phyloP scores from a whole-genome alignment of 192 early-diverging fungal species.

The Spizellomyces punctatus region DNA sequence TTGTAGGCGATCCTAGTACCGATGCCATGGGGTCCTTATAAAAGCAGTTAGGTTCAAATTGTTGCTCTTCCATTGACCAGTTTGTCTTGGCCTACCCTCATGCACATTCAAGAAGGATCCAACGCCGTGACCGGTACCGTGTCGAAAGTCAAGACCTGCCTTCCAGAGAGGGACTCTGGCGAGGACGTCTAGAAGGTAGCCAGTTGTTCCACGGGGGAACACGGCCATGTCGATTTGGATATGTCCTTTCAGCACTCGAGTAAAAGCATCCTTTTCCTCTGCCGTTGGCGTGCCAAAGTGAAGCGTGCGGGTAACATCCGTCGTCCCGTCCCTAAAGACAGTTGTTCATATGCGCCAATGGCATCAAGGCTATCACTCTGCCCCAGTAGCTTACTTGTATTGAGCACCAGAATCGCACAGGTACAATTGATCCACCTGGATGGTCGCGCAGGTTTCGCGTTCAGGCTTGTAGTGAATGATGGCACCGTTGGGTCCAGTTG shows the following conservation, averaged over 20 bases:
- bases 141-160: constrained; percentile 92
- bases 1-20: constrained; percentile 75
- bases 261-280: constrained; percentile 90
- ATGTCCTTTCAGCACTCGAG: constrained; percentile 97
- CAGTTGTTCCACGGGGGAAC: constrained; percentile 74
- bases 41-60: background rate
- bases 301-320: constrained; percentile 93
- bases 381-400: constrained; percentile 53
- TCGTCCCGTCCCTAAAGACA: constrained; percentile 78
- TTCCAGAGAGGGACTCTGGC: constrained; percentile 87
- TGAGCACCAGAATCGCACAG: constrained; percentile 97
- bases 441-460: constrained; percentile 72
- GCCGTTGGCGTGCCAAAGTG: constrained; percentile 86
- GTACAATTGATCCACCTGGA: constrained; percentile 79
- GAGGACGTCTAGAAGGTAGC: constrained; percentile 88
- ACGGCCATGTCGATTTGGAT: constrained; percentile 87
- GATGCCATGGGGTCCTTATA: constrained; percentile 85
- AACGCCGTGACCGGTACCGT: constrained; percentile 98
- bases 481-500: constrained; percentile 93
- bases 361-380: too few relatives aligned
- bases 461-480: constrained; percentile 98
- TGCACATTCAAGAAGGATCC: constrained; percentile 95
- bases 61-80: background rate
- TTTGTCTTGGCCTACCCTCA: constrained; percentile 53
- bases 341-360: background rate